phyloP scores from a whole-genome alignment of 2,329 filamentous ascomycete genomes.

The Sarocladium oryzae region DNA sequence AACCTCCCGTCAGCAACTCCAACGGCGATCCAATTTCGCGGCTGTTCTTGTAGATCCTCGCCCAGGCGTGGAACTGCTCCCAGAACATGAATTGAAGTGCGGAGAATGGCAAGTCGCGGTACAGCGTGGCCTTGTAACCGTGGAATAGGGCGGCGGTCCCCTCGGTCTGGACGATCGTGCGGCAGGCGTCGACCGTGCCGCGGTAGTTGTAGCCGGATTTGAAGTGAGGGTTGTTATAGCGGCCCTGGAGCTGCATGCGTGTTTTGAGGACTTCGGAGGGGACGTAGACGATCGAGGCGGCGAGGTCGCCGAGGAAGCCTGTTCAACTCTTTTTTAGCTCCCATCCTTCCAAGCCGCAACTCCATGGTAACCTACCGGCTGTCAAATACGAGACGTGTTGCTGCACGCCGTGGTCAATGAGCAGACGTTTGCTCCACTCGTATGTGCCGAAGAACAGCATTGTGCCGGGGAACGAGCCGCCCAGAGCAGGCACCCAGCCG shows the following conservation, averaged over 20 bases:
- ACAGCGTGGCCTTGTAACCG: conserved; percentile 94
- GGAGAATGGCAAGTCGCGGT: conserved; percentile 90
- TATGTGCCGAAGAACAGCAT: conserved; percentile 95
- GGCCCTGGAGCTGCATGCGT: conserved; percentile 89
- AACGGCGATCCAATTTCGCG: conserved; percentile 78
- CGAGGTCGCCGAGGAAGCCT: conserved; percentile 92
- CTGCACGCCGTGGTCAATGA: conserved; percentile 79
- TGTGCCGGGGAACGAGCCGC: conserved; percentile 90
- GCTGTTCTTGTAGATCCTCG: conserved; percentile 69
- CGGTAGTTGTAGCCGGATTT: conserved; percentile 94
- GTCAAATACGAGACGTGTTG: conserved; percentile 80
- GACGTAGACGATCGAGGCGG: conserved; percentile 88
- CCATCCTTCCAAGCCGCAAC: too few species aligned
- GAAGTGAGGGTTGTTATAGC: conserved; percentile 92
- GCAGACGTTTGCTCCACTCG: conserved; percentile 84
- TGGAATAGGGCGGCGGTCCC: conserved; percentile 84
- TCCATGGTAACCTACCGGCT: too few species aligned
- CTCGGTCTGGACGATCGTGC: conserved; percentile 77
- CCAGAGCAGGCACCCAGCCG: conserved; percentile 84
- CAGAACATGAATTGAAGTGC: conserved; percentile 97
- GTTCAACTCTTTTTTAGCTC: conserved; percentile 9
- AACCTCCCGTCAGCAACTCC: conserved; percentile 83
- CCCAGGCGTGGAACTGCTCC: conserved; percentile 83
- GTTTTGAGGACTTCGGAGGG: conserved; percentile 97
- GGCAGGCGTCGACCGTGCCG: conserved; percentile 73